Percentiles rank a stretch among this genome's conserved stretches.
phyloP scores from a whole-genome alignment of 2,329 filamentous ascomycete species.

The Tolypocladium tropicale region DNA sequence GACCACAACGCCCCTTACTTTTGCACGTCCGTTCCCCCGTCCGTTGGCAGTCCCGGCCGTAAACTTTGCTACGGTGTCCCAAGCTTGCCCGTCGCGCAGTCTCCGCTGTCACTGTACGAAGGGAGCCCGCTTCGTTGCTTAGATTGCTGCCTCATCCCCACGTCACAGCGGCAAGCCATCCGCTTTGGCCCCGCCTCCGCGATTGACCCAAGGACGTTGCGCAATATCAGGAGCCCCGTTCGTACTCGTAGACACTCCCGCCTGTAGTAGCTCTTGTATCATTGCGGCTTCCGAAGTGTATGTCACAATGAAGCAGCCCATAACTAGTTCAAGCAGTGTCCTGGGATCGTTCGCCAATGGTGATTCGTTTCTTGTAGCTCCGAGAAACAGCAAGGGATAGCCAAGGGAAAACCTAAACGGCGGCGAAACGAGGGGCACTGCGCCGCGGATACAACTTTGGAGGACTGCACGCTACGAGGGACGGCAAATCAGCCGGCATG shows the following conservation, averaged over 20 bases:
- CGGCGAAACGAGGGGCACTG: background rate
- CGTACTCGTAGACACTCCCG: background rate
- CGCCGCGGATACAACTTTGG: background rate
- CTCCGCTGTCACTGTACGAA: background rate
- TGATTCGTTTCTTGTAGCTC: too few relatives aligned
- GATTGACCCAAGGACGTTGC: background rate
- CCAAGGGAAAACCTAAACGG: background rate
- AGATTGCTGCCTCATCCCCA: background rate
- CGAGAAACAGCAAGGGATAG: background rate
- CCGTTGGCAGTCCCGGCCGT: background rate
- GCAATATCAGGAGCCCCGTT: background rate
- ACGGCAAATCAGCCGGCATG: background rate
- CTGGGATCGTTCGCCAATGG: too few relatives aligned
- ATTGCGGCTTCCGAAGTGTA: too few relatives aligned
- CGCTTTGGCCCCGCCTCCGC: background rate
- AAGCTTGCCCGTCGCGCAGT: background rate
- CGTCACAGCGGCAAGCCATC: background rate
- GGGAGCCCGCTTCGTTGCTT: background rate
- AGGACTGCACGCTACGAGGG: background rate
- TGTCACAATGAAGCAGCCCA: too few relatives aligned
- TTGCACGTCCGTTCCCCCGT: background rate
- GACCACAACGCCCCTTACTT: background rate
- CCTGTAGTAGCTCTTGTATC: background rate
- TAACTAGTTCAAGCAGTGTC: too few relatives aligned
- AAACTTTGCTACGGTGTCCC: background rate